Evolutionary conservation across 2,329 filamentous ascomycete species (phyloP), one percentile per base, ranked within the genome.

Genomic region (Neopestalotiopsis rosae): DNA sequence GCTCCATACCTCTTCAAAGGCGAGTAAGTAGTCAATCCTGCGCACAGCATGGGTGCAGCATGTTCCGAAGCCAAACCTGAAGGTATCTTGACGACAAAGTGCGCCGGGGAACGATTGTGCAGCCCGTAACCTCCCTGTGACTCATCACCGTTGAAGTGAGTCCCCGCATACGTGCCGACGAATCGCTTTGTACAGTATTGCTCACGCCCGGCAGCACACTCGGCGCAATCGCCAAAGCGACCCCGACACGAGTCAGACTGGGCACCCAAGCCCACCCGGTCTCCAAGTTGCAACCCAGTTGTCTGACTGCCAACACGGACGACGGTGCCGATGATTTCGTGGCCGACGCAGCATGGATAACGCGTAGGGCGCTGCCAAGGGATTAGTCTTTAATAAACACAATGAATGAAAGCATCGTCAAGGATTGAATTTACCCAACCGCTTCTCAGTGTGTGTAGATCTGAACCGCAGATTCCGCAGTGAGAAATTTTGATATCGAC

Each of bases 401-500:
- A 28, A 28, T 28, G 3, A 4, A 28, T 28, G 24, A 28, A 28
- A 28, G 24, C 24, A 28, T 56, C 49, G 14, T 61, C 2, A 7
- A 32, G 58, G 14, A 61, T 24, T 17, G 30, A n/a, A 61, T 5
- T 32, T 34, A 75, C 74, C 76, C 77, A 80, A 13, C 79, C 77
- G 20, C 77, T 76, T 0, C 73, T 76, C 1, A 79, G 70, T 3
- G 75, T 77, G 68, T 81, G 86, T 17, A 88, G 81, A 71, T 88
- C 86, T 58, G 83, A 86, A 69, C 88, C 85, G 73, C 86, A 88
- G 40, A 88, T 81, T 75, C 89, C 89, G 73, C 89, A 90, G 72
- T 85, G 87, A 71, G 91, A 89, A 74, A 92, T 88, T 78, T 90
- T 89, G 77, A 92, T 87, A 72, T 92, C 90, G 73, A 92, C 85